phyloP scores from a whole-genome alignment of 352 stramenopile genomes.

The Globisporangium acanthophoron region DNA sequence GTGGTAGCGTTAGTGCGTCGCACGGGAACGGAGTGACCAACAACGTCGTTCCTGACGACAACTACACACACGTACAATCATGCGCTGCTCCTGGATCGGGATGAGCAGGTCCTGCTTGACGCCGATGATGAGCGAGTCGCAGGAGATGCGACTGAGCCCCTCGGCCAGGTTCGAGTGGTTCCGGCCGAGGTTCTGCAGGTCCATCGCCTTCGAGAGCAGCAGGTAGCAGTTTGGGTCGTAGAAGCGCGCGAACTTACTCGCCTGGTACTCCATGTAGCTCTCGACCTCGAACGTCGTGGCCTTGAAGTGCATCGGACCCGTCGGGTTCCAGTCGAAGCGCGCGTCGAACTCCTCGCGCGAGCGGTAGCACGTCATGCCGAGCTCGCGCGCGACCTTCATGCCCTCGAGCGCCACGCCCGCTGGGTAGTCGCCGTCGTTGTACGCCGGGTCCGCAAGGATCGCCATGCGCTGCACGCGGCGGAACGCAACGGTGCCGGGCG shows the following conservation, averaged over 20 bases:
- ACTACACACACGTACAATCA: slow-evolving; percentile 32
- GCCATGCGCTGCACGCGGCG: slow-evolving; percentile 79
- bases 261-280: slow-evolving; percentile 89
- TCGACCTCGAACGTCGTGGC: slow-evolving; percentile 85
- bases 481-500: slow-evolving; percentile 80
- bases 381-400: slow-evolving; percentile 82
- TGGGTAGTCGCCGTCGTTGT: slow-evolving; percentile 79
- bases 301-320: slow-evolving; percentile 60
- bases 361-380: slow-evolving; percentile 88
- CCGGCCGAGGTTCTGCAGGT: slow-evolving; percentile 75
- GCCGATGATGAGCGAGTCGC: slow-evolving; percentile 65
- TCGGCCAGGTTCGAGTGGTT: slow-evolving; percentile 65
- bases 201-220: slow-evolving; percentile 85
- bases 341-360: slow-evolving; percentile 84
- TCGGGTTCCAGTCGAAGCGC: slow-evolving; percentile 85
- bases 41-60: too few species aligned
- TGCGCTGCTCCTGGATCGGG: slow-evolving; percentile 76
- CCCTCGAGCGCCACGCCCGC: slow-evolving; percentile 47
- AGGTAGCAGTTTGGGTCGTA: slow-evolving; percentile 89
- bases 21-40: too few species aligned
- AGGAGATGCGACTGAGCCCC: slow-evolving; percentile 63
- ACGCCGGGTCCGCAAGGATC: slow-evolving; percentile 71
- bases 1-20: too few species aligned
- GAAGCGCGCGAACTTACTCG: slow-evolving; percentile 75
- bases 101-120: slow-evolving; percentile 84